A percentile compares a stretch with the other conserved stretches of the same genome.
These are phyloP conservation scores for Microdochium trichocladiopsis DNA, from an alignment of 2,329 filamentous ascomycete genomes.

Conservation along the genomic window DNA sequence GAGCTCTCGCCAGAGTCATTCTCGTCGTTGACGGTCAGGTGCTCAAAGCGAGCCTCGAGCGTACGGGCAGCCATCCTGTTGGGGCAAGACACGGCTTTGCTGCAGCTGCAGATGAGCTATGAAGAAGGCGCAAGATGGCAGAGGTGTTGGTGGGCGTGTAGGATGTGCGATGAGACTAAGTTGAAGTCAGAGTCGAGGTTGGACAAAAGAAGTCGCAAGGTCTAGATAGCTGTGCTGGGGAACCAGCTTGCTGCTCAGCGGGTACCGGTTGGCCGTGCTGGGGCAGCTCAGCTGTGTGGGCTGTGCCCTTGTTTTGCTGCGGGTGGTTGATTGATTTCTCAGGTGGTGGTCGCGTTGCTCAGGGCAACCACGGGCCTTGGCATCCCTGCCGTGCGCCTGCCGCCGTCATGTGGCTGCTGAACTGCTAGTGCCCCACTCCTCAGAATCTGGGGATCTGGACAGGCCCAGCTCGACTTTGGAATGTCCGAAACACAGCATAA, in stretches of 20 bases:
- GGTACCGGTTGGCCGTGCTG: not conserved
- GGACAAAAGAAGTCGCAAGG: not conserved
- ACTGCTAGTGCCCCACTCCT: not conserved
- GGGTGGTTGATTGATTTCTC: not conserved
- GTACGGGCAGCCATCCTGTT: slow-evolving; percentile 62
- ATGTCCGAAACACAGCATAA: not conserved
- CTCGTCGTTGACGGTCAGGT: slow-evolving; percentile 83
- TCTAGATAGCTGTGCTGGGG: not conserved
- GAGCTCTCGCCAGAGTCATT: slow-evolving; percentile 56
- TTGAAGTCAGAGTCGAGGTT: not conserved
- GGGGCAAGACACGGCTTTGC: not conserved
- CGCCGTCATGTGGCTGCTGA: too few species aligned
- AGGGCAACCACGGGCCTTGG: slow-evolving; percentile 2
- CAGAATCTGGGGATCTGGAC: not conserved
- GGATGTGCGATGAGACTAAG: not conserved
- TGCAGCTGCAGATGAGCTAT: not conserved
- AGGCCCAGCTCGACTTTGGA: too few species aligned
- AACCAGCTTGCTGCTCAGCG: not conserved
- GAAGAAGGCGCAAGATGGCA: not conserved
- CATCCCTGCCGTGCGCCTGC: not conserved
- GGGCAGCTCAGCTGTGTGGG: not conserved
- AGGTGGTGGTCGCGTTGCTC: not conserved
- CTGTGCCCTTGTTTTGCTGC: not conserved
- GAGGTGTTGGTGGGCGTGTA: not conserved
- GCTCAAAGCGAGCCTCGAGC: slow-evolving; percentile 84